These are phyloP conservation scores for Sphagnum tenellum DNA, from an alignment of 225 moss, liverwort and hornwort genomes.

Conservation along the genomic window DNA sequence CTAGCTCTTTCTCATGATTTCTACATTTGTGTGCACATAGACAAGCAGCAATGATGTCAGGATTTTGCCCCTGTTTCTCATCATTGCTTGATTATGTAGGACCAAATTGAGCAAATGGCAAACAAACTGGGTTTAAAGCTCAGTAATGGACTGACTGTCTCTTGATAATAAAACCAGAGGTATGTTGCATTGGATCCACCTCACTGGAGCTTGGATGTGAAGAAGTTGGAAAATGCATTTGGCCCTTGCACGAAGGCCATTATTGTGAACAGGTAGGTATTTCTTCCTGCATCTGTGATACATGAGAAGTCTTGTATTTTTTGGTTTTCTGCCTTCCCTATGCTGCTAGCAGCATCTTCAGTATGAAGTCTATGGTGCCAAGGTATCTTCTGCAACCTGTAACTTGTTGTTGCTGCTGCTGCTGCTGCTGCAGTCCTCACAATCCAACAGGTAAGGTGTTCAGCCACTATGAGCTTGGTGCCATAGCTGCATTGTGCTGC, in stretches of 20 bases:
- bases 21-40: no score
- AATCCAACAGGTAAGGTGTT: slow-evolving; percentile 93
- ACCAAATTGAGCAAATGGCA: not conserved
- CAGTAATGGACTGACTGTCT: slow-evolving; percentile 1
- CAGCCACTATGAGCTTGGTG: slow-evolving; percentile 47
- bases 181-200: slow-evolving; percentile 61
- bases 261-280: slow-evolving; percentile 61
- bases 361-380: no score
- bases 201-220: slow-evolving; percentile 50
- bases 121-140: not conserved
- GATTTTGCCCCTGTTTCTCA: no score
- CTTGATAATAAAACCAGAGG: slow-evolving; percentile 20
- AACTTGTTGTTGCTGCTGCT: slow-evolving; percentile 8
- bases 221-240: slow-evolving; percentile 50
- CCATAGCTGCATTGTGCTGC: slow-evolving; percentile 70
- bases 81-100: no score
- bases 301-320: no score
- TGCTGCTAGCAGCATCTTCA: no score
- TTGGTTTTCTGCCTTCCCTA: no score
- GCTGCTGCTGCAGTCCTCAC: slow-evolving; percentile 53
- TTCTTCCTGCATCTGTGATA: not conserved
- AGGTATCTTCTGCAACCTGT: not conserved
- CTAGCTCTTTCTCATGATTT: no score
- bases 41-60: no score
- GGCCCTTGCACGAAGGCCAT: slow-evolving; percentile 62